Evolutionary conservation across 106 monocot species (phyloP).

Genomic region (Dioscorea alata): DNA sequence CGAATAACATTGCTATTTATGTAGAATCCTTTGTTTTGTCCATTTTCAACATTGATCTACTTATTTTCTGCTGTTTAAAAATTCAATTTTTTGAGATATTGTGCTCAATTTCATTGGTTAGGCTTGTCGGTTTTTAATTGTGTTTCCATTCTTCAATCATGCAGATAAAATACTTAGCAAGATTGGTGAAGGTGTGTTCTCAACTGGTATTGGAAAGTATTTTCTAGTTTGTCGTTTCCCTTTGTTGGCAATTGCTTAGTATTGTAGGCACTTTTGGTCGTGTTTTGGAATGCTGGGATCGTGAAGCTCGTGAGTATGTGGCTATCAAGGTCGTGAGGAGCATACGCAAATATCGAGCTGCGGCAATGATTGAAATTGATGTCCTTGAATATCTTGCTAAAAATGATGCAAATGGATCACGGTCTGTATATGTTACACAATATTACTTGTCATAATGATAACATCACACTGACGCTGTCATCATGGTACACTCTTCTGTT

Average conservation of each 20-base stretch:
- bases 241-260: conserved; percentile 15
- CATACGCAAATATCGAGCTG: conserved; percentile 78
- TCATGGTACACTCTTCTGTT: not conserved
- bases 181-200: conserved; percentile 80
- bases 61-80: no score
- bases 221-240: conserved; percentile 1
- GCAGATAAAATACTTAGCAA: conserved; percentile 98
- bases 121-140: no score
- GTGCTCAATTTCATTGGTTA: no score
- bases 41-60: no score
- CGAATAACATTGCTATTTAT: no score
- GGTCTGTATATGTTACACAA: conserved; percentile 32
- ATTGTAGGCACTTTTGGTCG: conserved; percentile 94
- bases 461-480: not conserved
- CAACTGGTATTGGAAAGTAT: conserved; percentile 2
- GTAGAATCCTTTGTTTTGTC: no score
- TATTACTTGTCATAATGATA: conserved; percentile 3
- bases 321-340: conserved; percentile 88
- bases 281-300: conserved; percentile 98
- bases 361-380: conserved; percentile 97
- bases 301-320: conserved; percentile 75
- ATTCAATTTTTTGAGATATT: no score
- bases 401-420: conserved; percentile 62
- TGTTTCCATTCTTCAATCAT: conserved; percentile 5
- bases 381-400: conserved; percentile 71